A percentile compares a stretch with the other conserved stretches of the same genome.
These are phyloP conservation scores for Fraxinus albicans DNA, from an alignment of 305 asterid species.

Conservation along the genomic window DNA sequence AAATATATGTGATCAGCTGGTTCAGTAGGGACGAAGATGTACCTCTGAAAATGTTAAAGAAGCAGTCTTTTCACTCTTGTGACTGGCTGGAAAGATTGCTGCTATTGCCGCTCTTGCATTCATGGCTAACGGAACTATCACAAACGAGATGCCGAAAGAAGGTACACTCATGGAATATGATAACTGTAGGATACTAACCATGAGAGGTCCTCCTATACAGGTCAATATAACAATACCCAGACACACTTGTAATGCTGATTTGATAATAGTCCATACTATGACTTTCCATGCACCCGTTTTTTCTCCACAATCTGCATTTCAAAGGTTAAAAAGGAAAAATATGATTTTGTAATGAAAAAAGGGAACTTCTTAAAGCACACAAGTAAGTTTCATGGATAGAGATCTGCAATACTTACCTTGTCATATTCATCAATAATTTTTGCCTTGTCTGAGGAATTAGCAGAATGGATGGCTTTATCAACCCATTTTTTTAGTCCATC, in stretches of 20 bases:
- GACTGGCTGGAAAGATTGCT: conserved; percentile 15
- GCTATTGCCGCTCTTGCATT: conserved; percentile 2
- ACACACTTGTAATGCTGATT: conserved; percentile 1
- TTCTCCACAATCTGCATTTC: conserved; percentile 43
- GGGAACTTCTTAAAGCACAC: background rate
- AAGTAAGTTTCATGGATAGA: background rate
- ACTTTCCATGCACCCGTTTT: conserved; percentile 17
- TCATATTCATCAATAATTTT: conserved; percentile 38
- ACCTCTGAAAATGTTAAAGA: conserved; percentile 19
- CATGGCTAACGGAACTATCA: conserved; percentile 5
- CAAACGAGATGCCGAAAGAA: conserved; percentile 11
- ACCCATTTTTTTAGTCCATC: conserved; percentile 47
- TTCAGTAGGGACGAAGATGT: background rate
- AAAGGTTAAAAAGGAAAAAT: background rate
- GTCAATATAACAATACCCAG: conserved; percentile 3
- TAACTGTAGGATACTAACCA: background rate
- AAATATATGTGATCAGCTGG: background rate
- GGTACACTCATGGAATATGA: background rate
- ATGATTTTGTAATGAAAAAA: background rate
- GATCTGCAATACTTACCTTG: conserved; percentile 27
- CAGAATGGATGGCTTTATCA: conserved; percentile 36
- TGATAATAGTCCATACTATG: conserved; percentile 22
- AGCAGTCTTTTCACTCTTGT: conserved; percentile 6
- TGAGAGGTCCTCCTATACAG: conserved; percentile 5
- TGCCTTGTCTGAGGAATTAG: conserved; percentile 24